Percentiles rank a stretch among this genome's conserved stretches.
phyloP scores from a whole-genome alignment of 2,329 filamentous ascomycete genomes.

The Xylaria digitata region DNA sequence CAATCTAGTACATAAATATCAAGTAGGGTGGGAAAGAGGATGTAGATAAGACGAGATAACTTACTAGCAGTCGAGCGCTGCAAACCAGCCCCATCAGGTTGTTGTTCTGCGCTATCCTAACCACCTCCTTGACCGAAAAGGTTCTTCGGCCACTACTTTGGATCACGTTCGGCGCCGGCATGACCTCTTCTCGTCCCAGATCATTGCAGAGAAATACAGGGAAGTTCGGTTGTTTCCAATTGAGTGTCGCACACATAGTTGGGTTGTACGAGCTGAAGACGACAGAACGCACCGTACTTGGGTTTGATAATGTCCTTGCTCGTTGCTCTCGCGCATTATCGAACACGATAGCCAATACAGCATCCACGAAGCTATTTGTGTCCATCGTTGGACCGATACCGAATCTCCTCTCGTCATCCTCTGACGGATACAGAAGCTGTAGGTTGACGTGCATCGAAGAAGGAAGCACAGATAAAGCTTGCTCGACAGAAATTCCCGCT shows the following conservation, averaged over 20 bases:
- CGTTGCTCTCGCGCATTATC: conserved; percentile 82
- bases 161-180: conserved; percentile 52
- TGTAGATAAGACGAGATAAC: conserved; percentile 50
- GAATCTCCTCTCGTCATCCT: conserved; percentile 75
- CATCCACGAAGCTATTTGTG: conserved; percentile 87
- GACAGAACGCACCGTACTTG: conserved; percentile 83
- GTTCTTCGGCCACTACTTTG: conserved; percentile 75
- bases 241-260: conserved; percentile 89
- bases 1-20: background rate
- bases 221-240: conserved; percentile 99
- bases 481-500: conserved; percentile 81
- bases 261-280: conserved; percentile 95
- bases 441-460: conserved; percentile 87
- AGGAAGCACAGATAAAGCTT: conserved; percentile 80
- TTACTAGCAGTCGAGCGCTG: conserved; percentile 84
- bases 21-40: background rate
- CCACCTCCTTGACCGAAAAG: conserved; percentile 93
- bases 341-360: conserved; percentile 86
- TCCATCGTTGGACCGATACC: conserved; percentile 80
- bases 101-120: conserved; percentile 91
- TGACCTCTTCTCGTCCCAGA: conserved; percentile 72
- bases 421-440: conserved; percentile 88
- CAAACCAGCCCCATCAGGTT: conserved; percentile 99
- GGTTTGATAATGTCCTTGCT: conserved; percentile 69
- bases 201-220: conserved; percentile 96